Percentiles rank a stretch among this genome's conserved stretches.
phyloP scores from a whole-genome alignment of 257 asterid genomes.

The Solanum habrochaites region DNA sequence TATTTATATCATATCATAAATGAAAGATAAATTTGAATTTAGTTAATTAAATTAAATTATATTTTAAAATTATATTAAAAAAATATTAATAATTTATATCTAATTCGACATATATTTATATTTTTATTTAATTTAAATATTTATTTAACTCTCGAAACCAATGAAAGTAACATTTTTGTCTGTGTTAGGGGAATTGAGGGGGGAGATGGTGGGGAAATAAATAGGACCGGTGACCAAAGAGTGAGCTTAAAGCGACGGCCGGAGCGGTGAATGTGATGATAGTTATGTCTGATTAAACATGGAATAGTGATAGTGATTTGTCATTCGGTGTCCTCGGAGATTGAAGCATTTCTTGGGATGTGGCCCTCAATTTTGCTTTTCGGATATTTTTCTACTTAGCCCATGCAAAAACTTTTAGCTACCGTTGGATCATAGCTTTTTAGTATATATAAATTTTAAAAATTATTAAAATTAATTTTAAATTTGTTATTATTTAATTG shows the following conservation, averaged over 20 bases:
- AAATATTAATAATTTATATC: no score
- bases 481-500: no score
- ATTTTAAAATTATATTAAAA: accelerated
- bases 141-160: background rate
- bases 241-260: background rate
- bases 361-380: background rate
- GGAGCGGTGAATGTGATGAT: background rate
- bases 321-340: background rate
- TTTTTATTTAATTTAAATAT: background rate
- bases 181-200: background rate
- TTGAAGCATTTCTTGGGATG: background rate
- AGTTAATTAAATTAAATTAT: no score
- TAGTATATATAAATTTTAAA: accelerated
- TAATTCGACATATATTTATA: no score
- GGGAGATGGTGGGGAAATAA: background rate
- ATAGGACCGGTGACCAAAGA: background rate
- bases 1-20: accelerated
- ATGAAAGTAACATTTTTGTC: background rate
- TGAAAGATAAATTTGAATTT: accelerated
- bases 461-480: no score
- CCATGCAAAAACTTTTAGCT: no score
- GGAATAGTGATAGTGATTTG: background rate
- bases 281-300: background rate
- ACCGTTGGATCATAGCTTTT: no score
- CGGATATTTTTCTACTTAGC: background rate